Percentiles rank a stretch among this genome's conserved stretches.
These are phyloP conservation scores for Rubia peregrina DNA, from an alignment of 305 asterid species.

Conservation along the genomic window DNA sequence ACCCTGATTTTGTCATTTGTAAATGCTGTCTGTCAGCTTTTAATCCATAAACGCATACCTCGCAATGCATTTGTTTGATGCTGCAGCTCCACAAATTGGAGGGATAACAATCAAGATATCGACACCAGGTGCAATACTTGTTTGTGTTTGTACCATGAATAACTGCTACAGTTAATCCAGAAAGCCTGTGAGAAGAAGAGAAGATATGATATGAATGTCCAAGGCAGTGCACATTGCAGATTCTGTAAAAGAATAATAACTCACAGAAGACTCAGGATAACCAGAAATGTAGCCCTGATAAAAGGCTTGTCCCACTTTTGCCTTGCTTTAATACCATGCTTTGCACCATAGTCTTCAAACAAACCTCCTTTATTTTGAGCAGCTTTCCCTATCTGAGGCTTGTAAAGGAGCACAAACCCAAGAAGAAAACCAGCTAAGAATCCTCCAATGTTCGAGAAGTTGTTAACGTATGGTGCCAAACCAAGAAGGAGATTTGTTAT, in stretches of 20 bases:
- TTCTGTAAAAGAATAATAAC: conserved; percentile 21
- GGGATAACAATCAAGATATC: conserved; percentile 59
- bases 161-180: conserved; percentile 45
- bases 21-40: background rate
- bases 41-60: conserved; percentile 32
- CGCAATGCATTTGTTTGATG: conserved; percentile 44
- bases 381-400: conserved; percentile 45
- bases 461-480: conserved; percentile 64
- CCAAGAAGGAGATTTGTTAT: conserved; percentile 47
- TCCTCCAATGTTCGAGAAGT: conserved; percentile 74
- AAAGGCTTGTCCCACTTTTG: conserved; percentile 54
- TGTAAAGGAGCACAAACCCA: conserved; percentile 51
- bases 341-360: conserved; percentile 53
- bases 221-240: background rate
- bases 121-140: conserved; percentile 69
- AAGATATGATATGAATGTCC: conserved; percentile 9
- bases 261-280: conserved; percentile 54
- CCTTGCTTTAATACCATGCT: conserved; percentile 33
- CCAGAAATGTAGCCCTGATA: conserved; percentile 44
- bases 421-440: conserved; percentile 61
- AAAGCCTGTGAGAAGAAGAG: conserved; percentile 32
- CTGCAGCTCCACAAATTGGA: conserved; percentile 83
- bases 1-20: background rate
- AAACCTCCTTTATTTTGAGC: conserved; percentile 48
- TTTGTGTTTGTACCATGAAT: conserved; percentile 40